These are phyloP conservation scores for Austroboletus eburneus DNA, from an alignment of 768 basidiomycete species.

Conservation along the genomic window DNA sequence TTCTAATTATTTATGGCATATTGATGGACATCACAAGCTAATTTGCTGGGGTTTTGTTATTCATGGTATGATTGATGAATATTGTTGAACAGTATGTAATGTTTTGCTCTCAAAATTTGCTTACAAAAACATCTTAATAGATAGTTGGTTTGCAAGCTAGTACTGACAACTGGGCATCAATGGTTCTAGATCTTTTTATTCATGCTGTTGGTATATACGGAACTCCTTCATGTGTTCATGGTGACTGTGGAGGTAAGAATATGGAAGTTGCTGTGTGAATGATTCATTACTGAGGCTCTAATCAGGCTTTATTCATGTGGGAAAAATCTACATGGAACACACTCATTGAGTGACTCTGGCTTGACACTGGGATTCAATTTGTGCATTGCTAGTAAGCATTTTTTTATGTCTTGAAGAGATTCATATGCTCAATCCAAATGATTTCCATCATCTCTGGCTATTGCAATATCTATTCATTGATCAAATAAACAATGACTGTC, in stretches of 20 bases:
- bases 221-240: slow-evolving; percentile 20
- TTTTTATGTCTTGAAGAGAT: slow-evolving; percentile 31
- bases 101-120: not conserved
- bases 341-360: slow-evolving; percentile 43
- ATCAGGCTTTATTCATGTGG: slow-evolving; percentile 28
- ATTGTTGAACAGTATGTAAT: slow-evolving; percentile 24
- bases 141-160: too few relatives aligned
- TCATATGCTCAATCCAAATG: slow-evolving; percentile 32
- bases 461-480: slow-evolving; percentile 40
- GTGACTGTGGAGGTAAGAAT: slow-evolving; percentile 31
- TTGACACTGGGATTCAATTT: slow-evolving; percentile 40
- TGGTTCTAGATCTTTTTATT: too few relatives aligned
- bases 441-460: slow-evolving; percentile 40
- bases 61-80: slow-evolving; percentile 28
- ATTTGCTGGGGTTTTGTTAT: slow-evolving; percentile 24
- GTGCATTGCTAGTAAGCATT: slow-evolving; percentile 38
- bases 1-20: slow-evolving; percentile 23
- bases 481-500: slow-evolving; percentile 36
- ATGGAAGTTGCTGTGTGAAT: slow-evolving; percentile 24
- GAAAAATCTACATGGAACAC: slow-evolving; percentile 39
- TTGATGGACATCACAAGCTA: slow-evolving; percentile 25
- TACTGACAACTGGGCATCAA: too few relatives aligned
- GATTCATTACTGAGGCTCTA: slow-evolving; percentile 22
- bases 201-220: slow-evolving; percentile 11
- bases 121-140: not conserved